These are phyloP conservation scores for Vanilla planifolia DNA, from an alignment of 106 monocot genomes.

Conservation along the genomic window DNA sequence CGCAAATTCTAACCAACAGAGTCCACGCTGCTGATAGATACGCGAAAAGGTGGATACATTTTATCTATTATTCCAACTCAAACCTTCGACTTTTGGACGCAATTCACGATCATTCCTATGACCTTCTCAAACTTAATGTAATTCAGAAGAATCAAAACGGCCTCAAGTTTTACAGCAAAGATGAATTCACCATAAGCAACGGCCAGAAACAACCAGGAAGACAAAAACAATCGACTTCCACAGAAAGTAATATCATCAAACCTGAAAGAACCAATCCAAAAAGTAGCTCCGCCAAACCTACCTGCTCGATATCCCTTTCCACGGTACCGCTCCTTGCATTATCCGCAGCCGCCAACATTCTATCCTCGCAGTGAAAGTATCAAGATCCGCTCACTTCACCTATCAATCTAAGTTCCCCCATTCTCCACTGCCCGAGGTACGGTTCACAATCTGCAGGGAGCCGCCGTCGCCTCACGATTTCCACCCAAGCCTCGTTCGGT, in stretches of 20 bases:
- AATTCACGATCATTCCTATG: not conserved
- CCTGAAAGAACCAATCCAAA: slow-evolving; percentile 1
- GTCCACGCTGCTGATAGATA: not conserved
- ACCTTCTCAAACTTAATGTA: not conserved
- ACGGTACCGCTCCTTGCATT: slow-evolving; percentile 22
- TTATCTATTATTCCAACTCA: not conserved
- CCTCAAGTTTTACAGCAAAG: not conserved
- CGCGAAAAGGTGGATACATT: not conserved
- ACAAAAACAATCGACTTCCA: not conserved
- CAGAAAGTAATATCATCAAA: not conserved
- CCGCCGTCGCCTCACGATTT: not conserved
- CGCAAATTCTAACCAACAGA: not conserved
- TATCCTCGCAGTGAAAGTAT: slow-evolving; percentile 4
- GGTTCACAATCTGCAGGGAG: not conserved
- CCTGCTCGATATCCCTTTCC: slow-evolving; percentile 59
- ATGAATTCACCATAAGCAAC: not conserved
- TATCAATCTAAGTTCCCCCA: not conserved
- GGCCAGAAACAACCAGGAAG: slow-evolving; percentile 1
- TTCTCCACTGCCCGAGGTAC: not conserved
- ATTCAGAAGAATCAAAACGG: not conserved
- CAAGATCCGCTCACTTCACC: not conserved
- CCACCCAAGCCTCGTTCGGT: not conserved
- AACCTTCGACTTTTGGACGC: not conserved
- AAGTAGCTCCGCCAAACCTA: not conserved
- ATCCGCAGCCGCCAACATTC: slow-evolving; percentile 28